Evolutionary conservation across 2,329 filamentous ascomycete species (phyloP).

Genomic region (Colletotrichum salicis): DNA sequence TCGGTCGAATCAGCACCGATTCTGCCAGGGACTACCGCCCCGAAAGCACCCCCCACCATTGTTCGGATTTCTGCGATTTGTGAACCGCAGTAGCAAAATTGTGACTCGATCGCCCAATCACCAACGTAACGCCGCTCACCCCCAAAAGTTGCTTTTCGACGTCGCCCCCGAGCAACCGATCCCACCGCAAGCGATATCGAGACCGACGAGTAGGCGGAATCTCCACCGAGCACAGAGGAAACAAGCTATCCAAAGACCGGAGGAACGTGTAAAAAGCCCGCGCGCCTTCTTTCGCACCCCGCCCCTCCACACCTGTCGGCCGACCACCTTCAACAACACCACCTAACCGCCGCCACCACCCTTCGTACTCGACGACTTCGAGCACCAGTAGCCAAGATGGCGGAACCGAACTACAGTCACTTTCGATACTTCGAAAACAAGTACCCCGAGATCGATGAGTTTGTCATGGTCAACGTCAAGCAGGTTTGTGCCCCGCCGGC

Average conservation of each 20-base stretch:
- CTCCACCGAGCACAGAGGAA: conserved; percentile 31
- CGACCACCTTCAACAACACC: conserved; percentile 31
- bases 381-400: conserved; percentile 75
- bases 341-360: conserved; percentile 33
- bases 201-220: conserved; percentile 24
- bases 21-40: conserved; percentile 46
- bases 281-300: conserved; percentile 42
- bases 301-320: conserved; percentile 40
- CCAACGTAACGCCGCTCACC: conserved; percentile 33
- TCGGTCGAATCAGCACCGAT: conserved; percentile 33
- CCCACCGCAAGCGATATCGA: conserved; percentile 5
- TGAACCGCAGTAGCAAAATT: conserved; percentile 55
- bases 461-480: conserved; percentile 99
- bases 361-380: conserved; percentile 35
- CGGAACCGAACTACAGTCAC: conserved; percentile 82
- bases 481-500: conserved; percentile 69
- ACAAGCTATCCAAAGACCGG: conserved; percentile 12
- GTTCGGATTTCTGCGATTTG: conserved; percentile 39
- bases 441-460: conserved; percentile 98
- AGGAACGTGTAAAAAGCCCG: conserved; percentile 35
- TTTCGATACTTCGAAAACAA: conserved; percentile 95
- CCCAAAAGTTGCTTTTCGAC: conserved; percentile 17
- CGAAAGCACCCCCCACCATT: conserved; percentile 54
- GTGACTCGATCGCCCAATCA: conserved; percentile 48
- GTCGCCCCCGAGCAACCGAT: conserved; percentile 19